Conservation (phyloP, 2,329 filamentous ascomycete genomes). For the Fusarium buharicum region DNA sequence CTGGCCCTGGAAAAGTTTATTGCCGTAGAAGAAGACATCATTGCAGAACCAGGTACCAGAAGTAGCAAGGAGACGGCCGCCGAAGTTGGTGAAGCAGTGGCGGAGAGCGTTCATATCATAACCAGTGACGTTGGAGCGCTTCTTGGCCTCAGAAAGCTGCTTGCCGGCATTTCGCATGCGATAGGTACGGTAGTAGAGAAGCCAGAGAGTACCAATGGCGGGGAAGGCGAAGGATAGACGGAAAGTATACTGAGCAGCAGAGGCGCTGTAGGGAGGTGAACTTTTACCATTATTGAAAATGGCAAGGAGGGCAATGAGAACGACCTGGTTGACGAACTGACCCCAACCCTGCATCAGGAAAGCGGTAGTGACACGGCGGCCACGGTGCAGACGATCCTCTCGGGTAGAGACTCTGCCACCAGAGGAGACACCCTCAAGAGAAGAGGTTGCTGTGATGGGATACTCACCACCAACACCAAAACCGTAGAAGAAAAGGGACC, state of each 20-base stretch:
- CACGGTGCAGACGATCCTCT: slow-evolving; percentile 93
- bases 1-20: slow-evolving; percentile 94
- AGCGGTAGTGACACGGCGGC: slow-evolving; percentile 92
- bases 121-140: slow-evolving; percentile 85
- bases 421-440: slow-evolving; percentile 91
- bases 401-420: slow-evolving; percentile 87
- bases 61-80: slow-evolving; percentile 85
- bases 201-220: slow-evolving; percentile 89
- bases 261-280: slow-evolving; percentile 78
- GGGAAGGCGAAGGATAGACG: slow-evolving; percentile 92
- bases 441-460: slow-evolving; percentile 94
- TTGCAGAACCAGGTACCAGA: slow-evolving; percentile 94
- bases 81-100: slow-evolving; percentile 83
- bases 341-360: slow-evolving; percentile 99
- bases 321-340: slow-evolving; percentile 91
- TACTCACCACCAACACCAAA: slow-evolving; percentile 85
- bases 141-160: slow-evolving; percentile 84
- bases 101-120: slow-evolving; percentile 89
- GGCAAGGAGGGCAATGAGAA: slow-evolving; percentile 86
- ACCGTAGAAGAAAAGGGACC: slow-evolving; percentile 84
- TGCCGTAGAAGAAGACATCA: slow-evolving; percentile 98
- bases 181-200: slow-evolving; percentile 94
- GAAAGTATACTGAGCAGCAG: slow-evolving; percentile 89
- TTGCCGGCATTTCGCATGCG: slow-evolving; percentile 92
- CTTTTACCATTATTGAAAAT: slow-evolving; percentile 85